Conservation (phyloP, 2,329 filamentous ascomycete species). For the Hirsutella rhossiliensis region DNA sequence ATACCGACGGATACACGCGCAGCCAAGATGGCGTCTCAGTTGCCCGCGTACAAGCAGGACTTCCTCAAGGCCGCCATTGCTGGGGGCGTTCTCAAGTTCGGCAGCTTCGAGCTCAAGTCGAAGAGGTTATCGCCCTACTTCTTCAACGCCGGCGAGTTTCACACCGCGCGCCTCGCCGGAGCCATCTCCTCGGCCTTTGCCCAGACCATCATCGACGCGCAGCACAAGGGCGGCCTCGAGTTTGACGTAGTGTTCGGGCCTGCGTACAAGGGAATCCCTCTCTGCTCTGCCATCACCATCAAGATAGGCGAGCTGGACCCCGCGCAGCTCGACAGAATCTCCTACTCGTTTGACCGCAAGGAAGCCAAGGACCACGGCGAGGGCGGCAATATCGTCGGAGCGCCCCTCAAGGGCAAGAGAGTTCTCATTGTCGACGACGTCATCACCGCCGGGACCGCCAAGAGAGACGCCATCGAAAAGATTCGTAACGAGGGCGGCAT, state of each 20-base stretch:
- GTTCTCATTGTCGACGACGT: constrained; percentile 94
- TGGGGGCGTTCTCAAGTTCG: constrained; percentile 65
- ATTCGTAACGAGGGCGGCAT: constrained; percentile 76
- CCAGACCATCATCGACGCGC: constrained; percentile 41
- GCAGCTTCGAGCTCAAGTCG: constrained; percentile 83
- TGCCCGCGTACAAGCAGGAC: constrained; percentile 55
- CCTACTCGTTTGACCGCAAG: constrained; percentile 91
- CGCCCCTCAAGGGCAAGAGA: constrained; percentile 69
- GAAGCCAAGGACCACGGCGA: constrained; percentile 95
- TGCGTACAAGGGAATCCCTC: constrained; percentile 92
- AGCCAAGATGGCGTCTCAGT: constrained; percentile 16
- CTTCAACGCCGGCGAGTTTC: constrained; percentile 91
- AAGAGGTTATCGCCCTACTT: constrained; percentile 90
- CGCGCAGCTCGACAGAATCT: constrained; percentile 52
- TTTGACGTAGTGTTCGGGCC: constrained; percentile 89
- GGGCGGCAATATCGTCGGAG: constrained; percentile 85
- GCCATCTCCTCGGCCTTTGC: constrained; percentile 78
- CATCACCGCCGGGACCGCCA: constrained; percentile 88
- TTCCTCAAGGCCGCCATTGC: constrained; percentile 60
- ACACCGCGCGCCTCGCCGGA: constrained; percentile 64
- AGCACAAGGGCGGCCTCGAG: constrained; percentile 29
- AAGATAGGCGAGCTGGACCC: constrained; percentile 62
- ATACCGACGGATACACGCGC: neutral
- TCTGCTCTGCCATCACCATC: constrained; percentile 66
- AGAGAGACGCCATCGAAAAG: constrained; percentile 83